Base-by-base conservation (phyloP, 441 rosid genomes). In the Rhodomyrtus psidioides region DNA sequence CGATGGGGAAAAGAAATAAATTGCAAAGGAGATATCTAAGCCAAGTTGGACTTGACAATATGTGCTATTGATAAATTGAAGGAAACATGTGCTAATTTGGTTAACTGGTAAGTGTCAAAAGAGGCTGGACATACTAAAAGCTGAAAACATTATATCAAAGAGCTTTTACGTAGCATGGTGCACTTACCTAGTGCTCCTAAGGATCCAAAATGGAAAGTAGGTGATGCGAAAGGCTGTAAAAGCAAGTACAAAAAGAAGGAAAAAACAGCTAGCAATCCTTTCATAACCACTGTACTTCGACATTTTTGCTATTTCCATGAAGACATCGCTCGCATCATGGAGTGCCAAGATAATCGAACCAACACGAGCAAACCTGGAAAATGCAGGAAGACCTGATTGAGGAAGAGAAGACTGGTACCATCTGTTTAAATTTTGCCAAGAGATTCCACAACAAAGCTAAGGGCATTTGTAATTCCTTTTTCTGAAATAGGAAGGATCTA, bases 291-390 rank as follows among this genome's bases (percentile, higher is more conserved):
- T 86, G 42, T 93, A 94, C 87, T 91, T 94, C 2, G 95, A 94
- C 94, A 94, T 91, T 88, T 94, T 94, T 83, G 90, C 95, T n/a
- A 93, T 81, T 87, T 94, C 96, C 84, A 94, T 87, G 83, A 93
- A 92, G 85, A 92, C 91, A 89, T 93, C 94, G 15, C 90, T 91
- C 12, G 91, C 95, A 74, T 93, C 95, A 87, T 93, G 96, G 75
- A 93, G 91, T 58, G 94, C 95, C 84, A 92, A 89, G 85, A 92
- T 88, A 27, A 92, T 86, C 79, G 93, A 90, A 89, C 94, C 93
- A 75, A 90, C 96, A 83, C 93, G 94, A 84, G 92, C 89, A 88
- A 93, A 92, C 83, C 94, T 92, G 88, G 53, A 54, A 82, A 85
- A 79, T 44, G 57, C 39, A 81, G 83, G 21, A 81, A n/a, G 42